Evolutionary conservation across 1,284 basidiomycete species (phyloP).

Genomic region (Nidula niveotomentosa): DNA sequence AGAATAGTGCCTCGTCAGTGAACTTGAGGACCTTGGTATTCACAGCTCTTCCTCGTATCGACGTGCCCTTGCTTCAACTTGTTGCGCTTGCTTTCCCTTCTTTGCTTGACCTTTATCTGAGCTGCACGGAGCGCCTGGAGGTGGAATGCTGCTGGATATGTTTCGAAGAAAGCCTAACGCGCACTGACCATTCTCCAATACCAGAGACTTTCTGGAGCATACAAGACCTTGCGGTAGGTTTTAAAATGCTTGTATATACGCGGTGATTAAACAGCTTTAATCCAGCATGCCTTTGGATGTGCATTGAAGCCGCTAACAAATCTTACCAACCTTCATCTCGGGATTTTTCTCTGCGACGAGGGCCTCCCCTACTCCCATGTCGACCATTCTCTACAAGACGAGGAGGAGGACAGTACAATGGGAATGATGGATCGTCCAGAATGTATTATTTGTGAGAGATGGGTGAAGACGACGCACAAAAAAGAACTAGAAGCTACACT

Average conservation of each 20-base stretch:
- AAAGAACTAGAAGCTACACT: conserved; percentile 46
- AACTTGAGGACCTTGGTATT: conserved; percentile 44
- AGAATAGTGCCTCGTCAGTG: conserved; percentile 16
- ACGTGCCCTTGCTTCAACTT: conserved; percentile 40
- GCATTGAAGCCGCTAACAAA: conserved; percentile 38
- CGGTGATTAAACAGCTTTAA: conserved; percentile 2
- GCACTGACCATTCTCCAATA: conserved; percentile 61
- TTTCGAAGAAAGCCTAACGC: conserved; percentile 56
- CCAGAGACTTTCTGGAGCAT: conserved; percentile 44
- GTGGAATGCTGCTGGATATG: conserved; percentile 59
- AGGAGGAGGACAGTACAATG: conserved; percentile 6
- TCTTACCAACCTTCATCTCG: conserved; percentile 55
- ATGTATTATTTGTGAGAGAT: conserved; percentile 26
- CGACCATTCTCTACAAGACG: conserved; percentile 23
- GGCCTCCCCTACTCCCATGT: conserved; percentile 43
- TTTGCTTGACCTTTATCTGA: conserved; percentile 48
- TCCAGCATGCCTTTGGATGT: conserved; percentile 31
- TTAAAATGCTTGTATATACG: not conserved
- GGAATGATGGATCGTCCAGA: not conserved
- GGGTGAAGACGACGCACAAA: conserved; percentile 26
- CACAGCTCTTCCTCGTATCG: conserved; percentile 53
- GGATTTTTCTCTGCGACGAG: conserved; percentile 32
- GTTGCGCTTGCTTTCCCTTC: conserved; percentile 44
- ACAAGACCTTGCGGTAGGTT: conserved; percentile 49
- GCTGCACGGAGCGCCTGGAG: conserved; percentile 57